A percentile compares a stretch with the other conserved stretches of the same genome.
Evolutionary conservation across 768 basidiomycete species (phyloP).

Genomic region (Phaeotremella fagi): DNA sequence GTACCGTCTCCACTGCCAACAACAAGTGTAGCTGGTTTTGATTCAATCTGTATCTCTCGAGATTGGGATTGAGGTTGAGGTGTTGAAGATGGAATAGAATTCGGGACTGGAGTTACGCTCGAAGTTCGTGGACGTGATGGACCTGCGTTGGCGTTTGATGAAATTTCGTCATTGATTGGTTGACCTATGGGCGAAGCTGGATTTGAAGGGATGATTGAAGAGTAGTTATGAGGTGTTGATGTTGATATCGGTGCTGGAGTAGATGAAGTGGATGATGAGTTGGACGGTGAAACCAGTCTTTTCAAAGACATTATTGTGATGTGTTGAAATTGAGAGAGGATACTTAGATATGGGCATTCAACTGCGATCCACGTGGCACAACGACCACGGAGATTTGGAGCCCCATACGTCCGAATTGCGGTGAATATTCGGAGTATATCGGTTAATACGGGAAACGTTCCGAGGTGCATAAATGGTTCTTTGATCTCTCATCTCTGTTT

Average conservation of each 20-base stretch:
- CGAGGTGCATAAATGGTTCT: neutral
- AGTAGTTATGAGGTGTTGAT: neutral
- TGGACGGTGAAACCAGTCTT: constrained; percentile 27
- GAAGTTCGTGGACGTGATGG: constrained; percentile 4
- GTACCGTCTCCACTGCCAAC: constrained; percentile 32
- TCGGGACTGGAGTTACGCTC: neutral
- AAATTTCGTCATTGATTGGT: no score
- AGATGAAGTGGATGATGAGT: constrained; percentile 20
- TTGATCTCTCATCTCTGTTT: no score
- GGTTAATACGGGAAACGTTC: neutral
- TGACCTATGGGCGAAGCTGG: neutral
- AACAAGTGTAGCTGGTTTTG: constrained; percentile 19
- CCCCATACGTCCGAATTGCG: no score
- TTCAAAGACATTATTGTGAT: no score
- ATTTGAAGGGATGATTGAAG: neutral
- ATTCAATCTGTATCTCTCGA: neutral
- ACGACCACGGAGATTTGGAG: no score
- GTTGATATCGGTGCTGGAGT: constrained; percentile 17
- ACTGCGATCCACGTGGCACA: no score
- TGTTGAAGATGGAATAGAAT: neutral
- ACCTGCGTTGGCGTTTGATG: no score
- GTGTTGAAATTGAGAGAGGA: no score
- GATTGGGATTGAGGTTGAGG: neutral
- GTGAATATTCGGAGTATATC: neutral
- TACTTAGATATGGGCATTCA: no score